phyloP scores from a whole-genome alignment of 495 filamentous ascomycete species.

The Massariosphaeria phaeospora region DNA sequence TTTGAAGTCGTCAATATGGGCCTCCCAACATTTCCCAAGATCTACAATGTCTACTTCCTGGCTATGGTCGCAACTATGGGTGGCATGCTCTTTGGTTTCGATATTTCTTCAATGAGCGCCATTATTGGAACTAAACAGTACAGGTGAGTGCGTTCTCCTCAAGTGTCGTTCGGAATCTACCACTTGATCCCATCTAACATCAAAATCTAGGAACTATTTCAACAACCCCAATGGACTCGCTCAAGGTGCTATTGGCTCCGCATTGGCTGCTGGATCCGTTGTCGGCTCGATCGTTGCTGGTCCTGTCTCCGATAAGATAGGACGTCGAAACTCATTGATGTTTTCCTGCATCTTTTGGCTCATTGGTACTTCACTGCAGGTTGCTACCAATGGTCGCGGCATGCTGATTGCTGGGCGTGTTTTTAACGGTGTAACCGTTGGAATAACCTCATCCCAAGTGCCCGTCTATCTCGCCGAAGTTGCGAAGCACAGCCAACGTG shows the following conservation, averaged over 20 bases:
- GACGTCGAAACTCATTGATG: constrained; percentile 60
- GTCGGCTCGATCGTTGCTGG: constrained; percentile 60
- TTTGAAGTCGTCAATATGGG: constrained; percentile 4
- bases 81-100: constrained; percentile 53
- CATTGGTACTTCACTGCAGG: constrained; percentile 63
- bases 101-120: constrained; percentile 67
- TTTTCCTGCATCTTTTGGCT: constrained; percentile 68
- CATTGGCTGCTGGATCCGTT: constrained; percentile 64
- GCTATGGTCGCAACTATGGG: constrained; percentile 53
- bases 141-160: constrained; percentile 31
- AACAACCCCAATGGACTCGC: constrained; percentile 33
- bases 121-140: constrained; percentile 68
- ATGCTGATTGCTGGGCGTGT: constrained; percentile 66
- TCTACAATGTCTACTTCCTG: constrained; percentile 60
- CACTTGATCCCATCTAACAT: constrained; percentile 1
- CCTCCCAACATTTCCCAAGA: constrained; percentile 46
- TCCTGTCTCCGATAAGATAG: constrained; percentile 60
- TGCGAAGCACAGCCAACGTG: constrained; percentile 60
- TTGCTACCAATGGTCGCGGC: constrained; percentile 54
- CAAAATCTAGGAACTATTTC: constrained; percentile 16
- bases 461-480: constrained; percentile 80
- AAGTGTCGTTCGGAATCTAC: too few relatives aligned
- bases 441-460: constrained; percentile 71
- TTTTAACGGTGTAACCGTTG: constrained; percentile 67
- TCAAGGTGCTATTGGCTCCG: constrained; percentile 62